Percentiles rank a stretch among this genome's conserved stretches.
These are phyloP conservation scores for Ostreobium quekettii DNA, from an alignment of 139 green algal genomes.

Conservation along the genomic window DNA sequence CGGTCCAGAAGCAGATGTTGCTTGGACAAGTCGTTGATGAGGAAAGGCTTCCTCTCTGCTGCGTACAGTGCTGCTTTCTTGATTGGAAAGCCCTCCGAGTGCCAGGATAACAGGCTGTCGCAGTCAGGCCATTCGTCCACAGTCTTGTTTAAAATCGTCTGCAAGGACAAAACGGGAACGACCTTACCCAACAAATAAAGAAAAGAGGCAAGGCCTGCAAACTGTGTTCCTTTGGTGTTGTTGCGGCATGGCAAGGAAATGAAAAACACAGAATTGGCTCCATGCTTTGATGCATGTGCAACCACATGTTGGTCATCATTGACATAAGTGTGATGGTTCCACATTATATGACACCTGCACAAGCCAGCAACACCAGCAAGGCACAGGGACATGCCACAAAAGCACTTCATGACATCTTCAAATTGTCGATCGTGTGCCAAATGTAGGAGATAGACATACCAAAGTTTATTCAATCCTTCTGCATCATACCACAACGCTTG, in stretches of 20 bases:
- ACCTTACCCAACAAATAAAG: no score
- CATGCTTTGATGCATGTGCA: not conserved
- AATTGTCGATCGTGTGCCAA: no score
- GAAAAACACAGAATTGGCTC: not conserved
- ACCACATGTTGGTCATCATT: not conserved
- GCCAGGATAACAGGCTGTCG: constrained; percentile 87
- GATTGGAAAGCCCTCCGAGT: constrained; percentile 90
- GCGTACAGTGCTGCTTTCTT: constrained; percentile 73
- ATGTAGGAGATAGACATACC: no score
- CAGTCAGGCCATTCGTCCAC: constrained; percentile 85
- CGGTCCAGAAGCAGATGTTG: constrained; percentile 86
- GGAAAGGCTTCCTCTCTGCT: constrained; percentile 72
- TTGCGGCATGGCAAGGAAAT: not conserved
- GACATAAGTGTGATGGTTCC: constrained; percentile 14
- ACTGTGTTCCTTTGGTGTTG: not conserved
- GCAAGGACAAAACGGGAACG: not conserved
- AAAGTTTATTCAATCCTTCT: no score
- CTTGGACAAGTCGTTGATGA: constrained; percentile 85
- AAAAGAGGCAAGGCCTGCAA: no score
- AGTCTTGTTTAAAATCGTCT: constrained; percentile 71
- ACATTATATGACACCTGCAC: not conserved
- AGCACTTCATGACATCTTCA: no score
- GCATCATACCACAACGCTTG: no score
- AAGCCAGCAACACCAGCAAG: no score
- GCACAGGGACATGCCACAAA: no score